phyloP scores from a whole-genome alignment of 495 filamentous ascomycete genomes.

The Penicillium goetzii region DNA sequence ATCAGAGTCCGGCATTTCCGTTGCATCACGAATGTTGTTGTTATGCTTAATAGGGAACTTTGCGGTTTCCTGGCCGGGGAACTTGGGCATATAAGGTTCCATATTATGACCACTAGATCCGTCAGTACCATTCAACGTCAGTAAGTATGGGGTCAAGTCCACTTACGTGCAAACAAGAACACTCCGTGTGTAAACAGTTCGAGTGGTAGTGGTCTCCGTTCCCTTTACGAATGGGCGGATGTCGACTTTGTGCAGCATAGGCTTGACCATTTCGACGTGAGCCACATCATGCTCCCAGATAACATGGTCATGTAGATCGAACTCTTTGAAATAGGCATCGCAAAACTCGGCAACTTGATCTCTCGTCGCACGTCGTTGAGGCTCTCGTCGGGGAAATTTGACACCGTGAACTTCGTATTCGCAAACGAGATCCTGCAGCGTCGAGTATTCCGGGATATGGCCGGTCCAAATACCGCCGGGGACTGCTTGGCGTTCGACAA shows the following conservation, averaged over 20 bases:
- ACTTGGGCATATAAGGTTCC: constrained; percentile 15
- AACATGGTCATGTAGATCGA: constrained; percentile 10
- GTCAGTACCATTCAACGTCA: neutral
- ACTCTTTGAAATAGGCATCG: constrained; percentile 14
- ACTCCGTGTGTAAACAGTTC: constrained; percentile 14
- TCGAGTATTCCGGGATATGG: constrained; percentile 16
- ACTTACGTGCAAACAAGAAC: constrained; percentile 17
- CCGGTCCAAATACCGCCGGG: constrained; percentile 14
- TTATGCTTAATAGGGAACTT: constrained; percentile 16
- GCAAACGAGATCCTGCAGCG: constrained; percentile 10
- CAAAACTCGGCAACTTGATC: constrained; percentile 16
- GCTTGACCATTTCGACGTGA: constrained; percentile 15
- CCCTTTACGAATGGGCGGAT: constrained; percentile 10
- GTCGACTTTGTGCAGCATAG: constrained; percentile 13
- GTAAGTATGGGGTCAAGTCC: neutral
- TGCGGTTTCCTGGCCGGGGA: constrained; percentile 15
- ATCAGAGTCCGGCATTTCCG: constrained; percentile 10
- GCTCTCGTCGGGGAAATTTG: constrained; percentile 14
- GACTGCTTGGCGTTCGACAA: constrained; percentile 9
- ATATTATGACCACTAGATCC: constrained; percentile 10
- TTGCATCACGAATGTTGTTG: constrained; percentile 14
- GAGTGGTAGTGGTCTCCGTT: neutral
- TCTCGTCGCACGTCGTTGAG: constrained; percentile 9
- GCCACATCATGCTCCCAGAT: constrained; percentile 12
- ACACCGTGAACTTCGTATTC: constrained; percentile 16